Base-by-base conservation (phyloP, 331 rosid species). In the Malus hybrid region DNA sequence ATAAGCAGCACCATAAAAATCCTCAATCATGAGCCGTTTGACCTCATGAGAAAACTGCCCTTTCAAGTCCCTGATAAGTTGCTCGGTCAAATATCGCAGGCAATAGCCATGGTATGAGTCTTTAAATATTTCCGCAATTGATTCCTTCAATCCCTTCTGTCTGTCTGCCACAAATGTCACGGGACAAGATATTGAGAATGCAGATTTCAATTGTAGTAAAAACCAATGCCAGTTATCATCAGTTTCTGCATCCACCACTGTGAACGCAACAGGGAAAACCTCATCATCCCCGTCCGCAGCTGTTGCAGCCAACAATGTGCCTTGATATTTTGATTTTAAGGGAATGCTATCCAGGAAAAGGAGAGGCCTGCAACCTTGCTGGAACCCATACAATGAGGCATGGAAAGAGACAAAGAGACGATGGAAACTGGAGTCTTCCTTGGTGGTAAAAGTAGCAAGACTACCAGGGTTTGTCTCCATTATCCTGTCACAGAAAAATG, bases 1-100 rank as follows among this genome's bases (percentile, higher is more conserved):
- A 88, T 84, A 87, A 53, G 98, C 98, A 75, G 97, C 97, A 34
- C 89, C 83, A 82, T 87, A 88, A 48, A 93, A 77, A 84, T 93
- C 97, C 82, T 91, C 97, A 60, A 88, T 77, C 91, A 93, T 88
- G 64, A 93, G 96, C 66, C 91, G 87, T 89, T 88, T 93, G 70
- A 93, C 94, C 91, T 91, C 98, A 16, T 93, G 98, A 76, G 98
- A 91, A 84, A 88, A 93, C 76, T 86, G 98, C 58, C 88, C 98
- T 68, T 82, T 93, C 89, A 93, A 81, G 88, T 91, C 97, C 80
- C 87, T 88, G 78, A 91, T 74, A 75, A 93, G 89, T 86, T 93
- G 94, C 83, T 93, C 98, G 1, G 87, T 88, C 80, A 93, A 82
- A 89, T 89, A 87, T 16, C 86, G 84, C 50, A 93, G 83, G 81